Evolutionary conservation across 139 green algal species (phyloP).

Genomic region (Asterochloris erici): DNA sequence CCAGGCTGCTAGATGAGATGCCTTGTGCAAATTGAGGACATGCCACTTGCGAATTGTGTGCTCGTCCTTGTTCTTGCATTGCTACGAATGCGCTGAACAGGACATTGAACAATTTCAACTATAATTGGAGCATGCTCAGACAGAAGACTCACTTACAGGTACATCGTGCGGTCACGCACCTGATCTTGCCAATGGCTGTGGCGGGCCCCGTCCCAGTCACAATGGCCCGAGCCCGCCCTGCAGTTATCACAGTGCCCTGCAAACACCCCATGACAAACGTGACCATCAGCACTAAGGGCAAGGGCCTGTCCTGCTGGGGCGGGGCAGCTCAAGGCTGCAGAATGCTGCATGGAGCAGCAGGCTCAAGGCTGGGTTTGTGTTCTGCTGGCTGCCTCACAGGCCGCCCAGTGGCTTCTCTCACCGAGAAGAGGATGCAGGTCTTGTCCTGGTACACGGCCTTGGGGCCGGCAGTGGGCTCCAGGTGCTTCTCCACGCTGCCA

Average conservation of each 20-base stretch:
- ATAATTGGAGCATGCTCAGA: too few species aligned
- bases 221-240: conserved; percentile 46
- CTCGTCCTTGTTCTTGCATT: too few species aligned
- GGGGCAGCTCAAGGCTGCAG: too few species aligned
- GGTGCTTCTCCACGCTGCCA: conserved; percentile 62
- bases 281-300: too few species aligned
- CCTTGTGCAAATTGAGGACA: too few species aligned
- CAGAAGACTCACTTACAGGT: not conserved
- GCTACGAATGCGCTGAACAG: too few species aligned
- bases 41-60: too few species aligned
- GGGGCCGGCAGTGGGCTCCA: conserved; percentile 24
- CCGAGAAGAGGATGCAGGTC: conserved; percentile 83
- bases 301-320: too few species aligned
- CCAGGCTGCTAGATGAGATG: too few species aligned
- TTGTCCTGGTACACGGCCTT: conserved; percentile 83
- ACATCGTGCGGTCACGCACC: not conserved
- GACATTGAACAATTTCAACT: too few species aligned
- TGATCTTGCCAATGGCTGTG: conserved; percentile 84
- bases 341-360: too few species aligned
- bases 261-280: not conserved
- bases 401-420: conserved; percentile 27
- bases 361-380: not conserved
- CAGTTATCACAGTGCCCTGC: conserved; percentile 57
- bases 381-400: not conserved
- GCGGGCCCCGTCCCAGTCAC: conserved; percentile 67